A percentile compares a stretch with the other conserved stretches of the same genome.
These are phyloP conservation scores for Cercis canadensis DNA, from an alignment of 306 rosid genomes.

Conservation along the genomic window DNA sequence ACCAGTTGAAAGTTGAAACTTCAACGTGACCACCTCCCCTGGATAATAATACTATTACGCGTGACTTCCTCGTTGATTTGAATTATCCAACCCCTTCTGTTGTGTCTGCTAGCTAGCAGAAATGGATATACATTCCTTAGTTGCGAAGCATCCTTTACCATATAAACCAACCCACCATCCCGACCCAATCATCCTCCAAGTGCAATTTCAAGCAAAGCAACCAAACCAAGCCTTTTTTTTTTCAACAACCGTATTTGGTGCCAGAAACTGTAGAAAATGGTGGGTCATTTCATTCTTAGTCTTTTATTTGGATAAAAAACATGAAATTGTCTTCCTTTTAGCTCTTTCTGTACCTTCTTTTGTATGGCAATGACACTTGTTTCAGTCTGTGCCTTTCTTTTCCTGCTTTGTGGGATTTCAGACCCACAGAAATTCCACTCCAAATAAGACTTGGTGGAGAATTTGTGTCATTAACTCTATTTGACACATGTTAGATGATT, in stretches of 20 bases:
- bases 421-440: no score
- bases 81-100: no score
- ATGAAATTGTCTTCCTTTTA: not conserved
- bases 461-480: no score
- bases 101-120: not conserved
- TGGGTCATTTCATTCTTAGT: constrained; percentile 23
- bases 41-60: not conserved
- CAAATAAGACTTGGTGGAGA: not conserved
- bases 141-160: constrained; percentile 37
- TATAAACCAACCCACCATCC: constrained; percentile 16
- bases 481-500: not conserved
- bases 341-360: not conserved
- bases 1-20: constrained; percentile 5
- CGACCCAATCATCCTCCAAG: not conserved
- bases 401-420: not conserved
- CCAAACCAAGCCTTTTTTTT: not conserved
- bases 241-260: constrained; percentile 11
- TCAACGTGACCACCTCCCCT: not conserved
- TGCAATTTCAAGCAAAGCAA: constrained; percentile 31
- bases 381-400: no score
- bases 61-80: no score
- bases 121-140: constrained; percentile 29
- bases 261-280: constrained; percentile 38
- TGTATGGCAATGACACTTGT: not conserved
- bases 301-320: not conserved